phyloP scores from a whole-genome alignment of 345 rosid genomes.

The Nephelium lappaceum region DNA sequence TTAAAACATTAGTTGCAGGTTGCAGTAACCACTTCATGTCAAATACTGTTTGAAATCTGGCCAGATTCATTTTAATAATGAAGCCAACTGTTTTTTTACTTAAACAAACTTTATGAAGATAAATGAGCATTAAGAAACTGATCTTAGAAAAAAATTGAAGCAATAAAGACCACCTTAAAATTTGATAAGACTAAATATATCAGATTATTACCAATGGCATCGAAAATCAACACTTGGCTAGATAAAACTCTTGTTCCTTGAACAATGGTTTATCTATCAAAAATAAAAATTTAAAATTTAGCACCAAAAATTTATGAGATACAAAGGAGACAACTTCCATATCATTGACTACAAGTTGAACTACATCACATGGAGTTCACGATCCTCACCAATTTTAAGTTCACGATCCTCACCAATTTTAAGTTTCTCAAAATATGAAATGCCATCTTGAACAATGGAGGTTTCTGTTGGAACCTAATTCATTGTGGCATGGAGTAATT shows the following conservation, averaged over 20 bases:
- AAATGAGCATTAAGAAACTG: slow-evolving; percentile 1
- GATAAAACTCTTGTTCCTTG: slow-evolving; percentile 1
- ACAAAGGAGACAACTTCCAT: too few species aligned
- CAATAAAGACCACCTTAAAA: neutral
- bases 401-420: too few species aligned
- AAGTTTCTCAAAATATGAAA: neutral
- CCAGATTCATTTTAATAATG: neutral
- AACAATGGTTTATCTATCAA: slow-evolving; percentile 2
- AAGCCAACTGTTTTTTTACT: neutral
- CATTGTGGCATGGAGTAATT: too few species aligned
- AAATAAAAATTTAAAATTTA: neutral
- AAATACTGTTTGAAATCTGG: neutral
- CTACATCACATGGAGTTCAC: neutral
- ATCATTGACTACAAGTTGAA: neutral
- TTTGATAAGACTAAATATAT: neutral
- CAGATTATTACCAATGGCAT: neutral
- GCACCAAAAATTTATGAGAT: neutral
- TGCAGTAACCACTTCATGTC: neutral
- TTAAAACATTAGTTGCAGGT: slow-evolving; percentile 17
- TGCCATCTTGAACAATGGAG: too few species aligned
- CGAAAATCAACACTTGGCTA: neutral
- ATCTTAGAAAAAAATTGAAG: neutral
- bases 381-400: neutral
- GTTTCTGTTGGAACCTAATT: too few species aligned
- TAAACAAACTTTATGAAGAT: neutral